Base-by-base conservation (phyloP, 1,284 basidiomycete species). In the Heliocybe sulcata region DNA sequence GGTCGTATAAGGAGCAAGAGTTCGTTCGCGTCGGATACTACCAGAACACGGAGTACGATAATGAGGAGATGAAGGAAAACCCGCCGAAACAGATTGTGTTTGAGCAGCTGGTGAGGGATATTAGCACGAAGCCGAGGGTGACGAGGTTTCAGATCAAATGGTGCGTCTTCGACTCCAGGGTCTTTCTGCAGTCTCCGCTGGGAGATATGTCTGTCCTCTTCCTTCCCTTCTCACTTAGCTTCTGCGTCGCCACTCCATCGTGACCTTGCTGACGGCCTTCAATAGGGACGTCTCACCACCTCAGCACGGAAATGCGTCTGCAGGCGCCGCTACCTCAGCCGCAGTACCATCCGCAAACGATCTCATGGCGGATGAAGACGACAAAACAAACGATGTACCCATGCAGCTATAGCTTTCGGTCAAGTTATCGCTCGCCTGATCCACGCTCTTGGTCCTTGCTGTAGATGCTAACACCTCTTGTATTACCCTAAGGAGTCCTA, bases 1-100 rank as follows among this genome's bases (percentile, higher is more conserved):
- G 90, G 53, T 83, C 90, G 54, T 90, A 96, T 71, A 83, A 83
- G 31, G 94, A 96, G 54, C 94, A 97, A 65, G 96, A 99, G 70
- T 99, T 99, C 70, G 96, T 99, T 35, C 85, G 96, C 42, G 95
- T 99, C 20, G 96, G 97, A 3, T 99, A 99, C 72, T 99, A 99
- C 70, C 97, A 99, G 71, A 97, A 98, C 69, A 98, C 95, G 51
- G 95, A 98, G 68, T 98, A 98, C 69, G 94, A 98, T 69, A 90
- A 90, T 60, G 91, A 95, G 59, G 92, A 92, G 72, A 85, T 94
- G 82, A 89, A 84, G 66, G 80, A 84, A 64, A 80, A 75, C 16
- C 87, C 87, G 14, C 90, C 90, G 10, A 64, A 73, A 33, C 77
- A 78, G 52, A 90, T 93, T 53, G 72, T 81, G 62, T 91, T 93